A percentile compares a stretch with the other conserved stretches of the same genome.
Conservation (phyloP, 108 stramenopile species). For the Mediolabrus comicus region DNA sequence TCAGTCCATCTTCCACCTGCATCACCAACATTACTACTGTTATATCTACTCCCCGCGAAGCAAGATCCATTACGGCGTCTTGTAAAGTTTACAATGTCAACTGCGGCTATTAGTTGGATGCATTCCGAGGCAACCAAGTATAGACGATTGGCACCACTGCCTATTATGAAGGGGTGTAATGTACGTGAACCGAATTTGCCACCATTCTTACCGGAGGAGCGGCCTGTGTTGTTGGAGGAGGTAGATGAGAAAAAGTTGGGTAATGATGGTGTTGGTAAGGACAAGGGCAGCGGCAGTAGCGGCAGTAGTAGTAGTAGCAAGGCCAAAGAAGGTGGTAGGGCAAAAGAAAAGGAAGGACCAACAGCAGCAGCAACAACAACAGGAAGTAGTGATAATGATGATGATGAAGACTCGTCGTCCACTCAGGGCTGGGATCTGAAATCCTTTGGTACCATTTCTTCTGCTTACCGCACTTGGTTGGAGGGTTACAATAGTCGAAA, state of each 20-base stretch:
- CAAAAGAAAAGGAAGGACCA: neutral
- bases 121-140: conserved; percentile 68
- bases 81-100: conserved; percentile 22
- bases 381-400: neutral
- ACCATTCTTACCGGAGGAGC: conserved; percentile 71
- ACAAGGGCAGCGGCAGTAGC: conserved; percentile 3
- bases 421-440: conserved; percentile 39
- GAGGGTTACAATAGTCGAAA: conserved; percentile 27
- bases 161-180: conserved; percentile 41
- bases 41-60: conserved; percentile 53
- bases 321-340: conserved; percentile 1
- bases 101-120: conserved; percentile 74
- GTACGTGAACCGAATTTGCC: conserved; percentile 60
- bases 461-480: conserved; percentile 36
- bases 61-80: conserved; percentile 22
- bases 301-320: neutral
- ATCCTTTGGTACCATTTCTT: conserved; percentile 42
- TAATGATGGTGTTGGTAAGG: neutral
- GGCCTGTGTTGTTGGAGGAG: conserved; percentile 34
- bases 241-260: conserved; percentile 5
- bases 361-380: neutral
- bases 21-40: conserved; percentile 61
- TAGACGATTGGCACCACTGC: conserved; percentile 58
- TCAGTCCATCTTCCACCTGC: conserved; percentile 82
- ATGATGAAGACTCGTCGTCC: neutral